Conservation (phyloP, 495 filamentous ascomycete species). For the Daldinia decipiens region DNA sequence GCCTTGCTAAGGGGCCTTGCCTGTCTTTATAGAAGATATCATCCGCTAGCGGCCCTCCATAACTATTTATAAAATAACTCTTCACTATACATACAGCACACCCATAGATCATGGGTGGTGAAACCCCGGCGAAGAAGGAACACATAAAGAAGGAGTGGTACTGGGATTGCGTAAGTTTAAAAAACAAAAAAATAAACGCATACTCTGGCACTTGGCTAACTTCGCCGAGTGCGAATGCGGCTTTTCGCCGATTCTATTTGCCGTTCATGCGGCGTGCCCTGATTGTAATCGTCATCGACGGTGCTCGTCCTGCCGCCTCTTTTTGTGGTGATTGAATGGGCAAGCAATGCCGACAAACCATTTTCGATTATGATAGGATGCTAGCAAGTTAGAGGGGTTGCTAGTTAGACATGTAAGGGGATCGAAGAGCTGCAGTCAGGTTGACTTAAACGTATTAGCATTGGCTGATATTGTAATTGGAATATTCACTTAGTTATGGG, state of each 20-base stretch:
- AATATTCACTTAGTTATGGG: too few species aligned
- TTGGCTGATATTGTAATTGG: too few species aligned
- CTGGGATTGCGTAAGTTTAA: conserved; percentile 10
- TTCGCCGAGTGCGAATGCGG: neutral
- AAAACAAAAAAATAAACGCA: neutral
- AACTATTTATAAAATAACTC: too few species aligned
- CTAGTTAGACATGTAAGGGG: too few species aligned
- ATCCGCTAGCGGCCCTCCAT: too few species aligned
- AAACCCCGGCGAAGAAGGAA: neutral
- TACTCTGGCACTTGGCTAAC: neutral
- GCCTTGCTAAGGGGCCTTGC: too few species aligned
- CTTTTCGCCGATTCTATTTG: neutral
- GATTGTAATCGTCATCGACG: neutral
- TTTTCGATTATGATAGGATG: neutral
- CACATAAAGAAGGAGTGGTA: neutral
- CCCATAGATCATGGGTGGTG: neutral
- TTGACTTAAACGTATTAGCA: too few species aligned
- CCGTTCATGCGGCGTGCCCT: neutral
- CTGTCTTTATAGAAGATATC: too few species aligned
- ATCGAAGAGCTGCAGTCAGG: too few species aligned
- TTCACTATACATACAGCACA: neutral
- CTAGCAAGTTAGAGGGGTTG: too few species aligned
- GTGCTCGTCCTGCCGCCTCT: neutral
- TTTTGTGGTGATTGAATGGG: neutral
- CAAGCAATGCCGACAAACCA: neutral